These are phyloP conservation scores for Stylonectria norvegica DNA, from an alignment of 2,329 filamentous ascomycete species.

Conservation along the genomic window DNA sequence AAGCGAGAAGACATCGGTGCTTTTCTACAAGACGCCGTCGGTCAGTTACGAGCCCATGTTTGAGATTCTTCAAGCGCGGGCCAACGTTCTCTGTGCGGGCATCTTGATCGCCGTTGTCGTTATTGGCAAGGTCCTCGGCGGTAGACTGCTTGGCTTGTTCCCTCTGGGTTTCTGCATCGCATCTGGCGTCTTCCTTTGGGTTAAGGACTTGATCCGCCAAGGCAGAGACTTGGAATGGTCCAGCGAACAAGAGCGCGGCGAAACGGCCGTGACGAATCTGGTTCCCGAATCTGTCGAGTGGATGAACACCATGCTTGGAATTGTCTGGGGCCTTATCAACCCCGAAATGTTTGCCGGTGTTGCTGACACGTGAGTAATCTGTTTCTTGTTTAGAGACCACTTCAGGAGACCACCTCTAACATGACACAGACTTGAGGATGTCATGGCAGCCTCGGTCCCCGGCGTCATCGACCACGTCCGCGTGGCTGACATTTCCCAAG, in stretches of 20 bases:
- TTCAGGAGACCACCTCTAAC: conserved; percentile 6
- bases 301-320: conserved; percentile 84
- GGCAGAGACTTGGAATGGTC: conserved; percentile 85
- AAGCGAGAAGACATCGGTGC: conserved; percentile 92
- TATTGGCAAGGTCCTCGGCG: conserved; percentile 76
- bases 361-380: conserved; percentile 75
- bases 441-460: conserved; percentile 95
- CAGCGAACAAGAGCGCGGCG: conserved; percentile 78
- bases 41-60: conserved; percentile 91
- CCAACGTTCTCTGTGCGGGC: conserved; percentile 64
- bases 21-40: conserved; percentile 91
- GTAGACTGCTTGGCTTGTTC: conserved; percentile 70
- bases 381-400: too few relatives aligned
- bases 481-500: conserved; percentile 92
- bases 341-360: conserved; percentile 91
- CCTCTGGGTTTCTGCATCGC: conserved; percentile 68
- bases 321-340: conserved; percentile 89
- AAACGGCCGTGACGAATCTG: conserved; percentile 82
- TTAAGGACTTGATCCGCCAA: conserved; percentile 79
- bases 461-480: conserved; percentile 90
- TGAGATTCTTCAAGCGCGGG: conserved; percentile 67
- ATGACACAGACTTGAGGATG: conserved; percentile 54
- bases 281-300: conserved; percentile 92
- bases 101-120: conserved; percentile 73
- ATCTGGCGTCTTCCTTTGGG: conserved; percentile 83